A percentile compares a stretch with the other conserved stretches of the same genome.
These are phyloP conservation scores for Brassica balearica DNA, from an alignment of 441 rosid species.

Conservation along the genomic window DNA sequence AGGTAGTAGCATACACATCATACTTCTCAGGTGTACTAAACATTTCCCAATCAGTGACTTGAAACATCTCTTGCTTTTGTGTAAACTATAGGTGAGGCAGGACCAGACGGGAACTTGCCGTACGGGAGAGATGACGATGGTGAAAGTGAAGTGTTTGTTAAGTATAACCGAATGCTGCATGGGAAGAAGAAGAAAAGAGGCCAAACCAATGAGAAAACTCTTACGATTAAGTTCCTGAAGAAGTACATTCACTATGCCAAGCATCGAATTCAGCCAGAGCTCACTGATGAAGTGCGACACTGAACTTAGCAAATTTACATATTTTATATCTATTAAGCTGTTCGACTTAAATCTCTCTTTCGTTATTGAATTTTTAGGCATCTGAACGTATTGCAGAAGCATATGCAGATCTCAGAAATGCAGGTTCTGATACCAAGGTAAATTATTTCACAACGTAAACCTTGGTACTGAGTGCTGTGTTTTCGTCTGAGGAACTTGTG, in stretches of 20 bases:
- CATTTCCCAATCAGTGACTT: slow-evolving; percentile 16
- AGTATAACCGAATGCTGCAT: slow-evolving; percentile 88
- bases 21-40: slow-evolving; percentile 2
- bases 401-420: slow-evolving; percentile 92
- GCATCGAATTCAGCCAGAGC: slow-evolving; percentile 92
- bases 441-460: slow-evolving; percentile 27
- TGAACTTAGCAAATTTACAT: background rate
- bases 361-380: slow-evolving; percentile 59
- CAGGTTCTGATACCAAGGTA: slow-evolving; percentile 86
- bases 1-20: slow-evolving; percentile 60
- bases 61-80: slow-evolving; percentile 27
- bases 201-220: slow-evolving; percentile 71
- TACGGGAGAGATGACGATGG: slow-evolving; percentile 84
- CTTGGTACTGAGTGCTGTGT: background rate
- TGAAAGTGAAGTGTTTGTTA: slow-evolving; percentile 86
- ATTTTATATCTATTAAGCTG: slow-evolving; percentile 17
- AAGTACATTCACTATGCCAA: slow-evolving; percentile 98
- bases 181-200: slow-evolving; percentile 79
- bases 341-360: slow-evolving; percentile 9
- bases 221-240: slow-evolving; percentile 86
- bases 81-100: slow-evolving; percentile 64
- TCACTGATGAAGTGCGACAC: slow-evolving; percentile 81
- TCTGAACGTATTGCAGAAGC: slow-evolving; percentile 89
- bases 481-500: slow-evolving; percentile 1
- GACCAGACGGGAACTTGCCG: slow-evolving; percentile 65